Base-by-base conservation (phyloP, 2,329 filamentous ascomycete genomes). In the Pseudogymnoascus sp. region DNA sequence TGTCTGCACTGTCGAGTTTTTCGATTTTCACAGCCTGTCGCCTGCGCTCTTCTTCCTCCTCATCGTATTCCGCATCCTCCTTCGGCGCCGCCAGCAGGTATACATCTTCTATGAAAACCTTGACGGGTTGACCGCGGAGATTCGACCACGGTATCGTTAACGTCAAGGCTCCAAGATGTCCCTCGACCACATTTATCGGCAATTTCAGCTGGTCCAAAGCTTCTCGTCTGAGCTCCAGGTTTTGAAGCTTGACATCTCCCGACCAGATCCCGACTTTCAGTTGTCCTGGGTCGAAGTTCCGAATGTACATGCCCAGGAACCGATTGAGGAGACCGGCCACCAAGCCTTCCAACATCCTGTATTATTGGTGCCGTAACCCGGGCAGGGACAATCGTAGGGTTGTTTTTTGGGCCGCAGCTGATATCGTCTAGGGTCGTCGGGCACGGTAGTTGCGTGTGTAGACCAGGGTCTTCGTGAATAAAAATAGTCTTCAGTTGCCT, bases 301-400 rank as follows among this genome's bases (percentile, higher is more conserved):
- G 92, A 76, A 99, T 93, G 76, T 99, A 99, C 89, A 97, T 96
- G 82, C 94, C 95, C 84, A 99, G 79, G 77, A 99, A 97, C 79
- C 95, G 89, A 80, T 99, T 99, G 70, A 99, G 87, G 80, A 99
- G 82, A 77, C 93, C 95, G 70, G 94, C 91, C 66, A 97, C 94
- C 69, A 99, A 82, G 68, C 92, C 90, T 83, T 99, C 94, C 78
- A 99, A 85, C 94, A 99, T 99, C 71, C 74, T 81, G 81, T 77
- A 74, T 74, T 74, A 69, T 68, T 74, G 72, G 73, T 79, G 85
- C 82, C 88, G 84, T 91, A 71, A 88, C 85, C 88, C 88, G 72
- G 89, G 87, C 85, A 78, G 76, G 85, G 86, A 70, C 47, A 54
- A 54, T 54, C 47, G 47, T 54, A 34, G 9, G 47, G 47, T 54